These are phyloP conservation scores for Francoa sonchifolia DNA, from an alignment of 441 rosid species.

Conservation along the genomic window DNA sequence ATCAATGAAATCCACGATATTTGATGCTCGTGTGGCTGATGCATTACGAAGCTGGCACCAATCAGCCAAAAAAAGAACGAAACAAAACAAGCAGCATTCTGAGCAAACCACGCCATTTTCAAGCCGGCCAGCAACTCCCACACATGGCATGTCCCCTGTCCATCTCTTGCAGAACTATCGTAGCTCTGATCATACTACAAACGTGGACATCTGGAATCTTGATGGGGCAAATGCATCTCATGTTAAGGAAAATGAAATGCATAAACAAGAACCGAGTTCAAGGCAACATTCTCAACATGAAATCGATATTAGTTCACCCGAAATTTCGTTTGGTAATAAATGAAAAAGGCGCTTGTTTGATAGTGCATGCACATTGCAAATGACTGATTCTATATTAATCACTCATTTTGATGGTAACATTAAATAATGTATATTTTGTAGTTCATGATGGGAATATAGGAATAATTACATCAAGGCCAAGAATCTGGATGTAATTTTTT, in stretches of 20 bases:
- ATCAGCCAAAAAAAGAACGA: constrained; percentile 12
- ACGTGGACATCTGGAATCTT: background rate
- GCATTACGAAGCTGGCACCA: constrained; percentile 15
- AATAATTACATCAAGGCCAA: too few relatives aligned
- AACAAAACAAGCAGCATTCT: constrained; percentile 8
- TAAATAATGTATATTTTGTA: too few relatives aligned
- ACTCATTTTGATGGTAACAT: too few relatives aligned
- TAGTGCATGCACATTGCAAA: too few relatives aligned
- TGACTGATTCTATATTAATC: too few relatives aligned
- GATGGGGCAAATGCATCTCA: background rate
- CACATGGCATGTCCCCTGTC: constrained; percentile 12
- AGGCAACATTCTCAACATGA: background rate
- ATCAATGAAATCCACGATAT: constrained; percentile 45
- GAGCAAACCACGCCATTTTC: constrained; percentile 11
- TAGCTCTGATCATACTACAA: too few relatives aligned
- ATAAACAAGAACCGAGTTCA: background rate
- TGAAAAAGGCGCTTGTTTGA: too few relatives aligned
- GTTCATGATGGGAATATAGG: too few relatives aligned
- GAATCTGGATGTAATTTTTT: too few relatives aligned
- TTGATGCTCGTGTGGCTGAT: constrained; percentile 9
- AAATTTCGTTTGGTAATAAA: background rate
- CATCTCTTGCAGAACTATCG: constrained; percentile 11
- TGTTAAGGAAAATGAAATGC: background rate
- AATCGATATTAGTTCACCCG: background rate
- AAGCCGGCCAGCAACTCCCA: constrained; percentile 11